Evolutionary conservation across 2,329 filamentous ascomycete genomes (phyloP), one percentile per base, ranked within the genome.

Genomic region (Cladosporium sp.): DNA sequence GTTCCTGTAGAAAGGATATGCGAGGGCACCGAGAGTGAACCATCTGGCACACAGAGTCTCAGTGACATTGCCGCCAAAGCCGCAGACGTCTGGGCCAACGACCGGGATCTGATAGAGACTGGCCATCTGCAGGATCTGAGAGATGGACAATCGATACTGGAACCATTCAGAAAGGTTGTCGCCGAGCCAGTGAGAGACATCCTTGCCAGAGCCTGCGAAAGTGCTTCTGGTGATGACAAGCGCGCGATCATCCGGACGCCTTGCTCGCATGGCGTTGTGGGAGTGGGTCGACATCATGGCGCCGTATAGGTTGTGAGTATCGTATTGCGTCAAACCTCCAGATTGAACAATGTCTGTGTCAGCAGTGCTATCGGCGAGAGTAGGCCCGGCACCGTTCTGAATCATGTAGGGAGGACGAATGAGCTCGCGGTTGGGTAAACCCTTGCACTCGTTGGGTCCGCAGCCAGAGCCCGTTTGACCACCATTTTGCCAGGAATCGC

Each of bases 261-360:
- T 79, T 10, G 72, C 68, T 6, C 80, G 67, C 84, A 89, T 86
- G 1, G 86, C 82, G 9, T 76, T 68, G 50, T 79, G 77, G 0
- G 83, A 85, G 3, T 78, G 72, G 13, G 74, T 68, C 1, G 82
- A 83, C 85, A 89, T 89, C 82, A 87, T 75, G 62, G 79, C 78
- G 1, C 86, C 86, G 64, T 86, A 88, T 1, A 89, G 68, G 59
- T 89, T 89, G 64, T 89, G 86, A 0, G 82, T 85, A 59, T 89
- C 86, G 61, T 86, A 87, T 67, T 85, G 80, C 14, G 74, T 72
- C 34, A 83, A 70, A 1, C 84, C 84, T 54, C 85, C 83, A 31
- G 80, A 74, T 65, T 87, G 84, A 10, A 83, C 75, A 3, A 86
- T 68, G 62, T 87, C 78, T 0, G 84, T 85, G 56, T 80, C 76